Base-by-base conservation (phyloP, 352 stramenopile species). In the Phytophthora foliorum region DNA sequence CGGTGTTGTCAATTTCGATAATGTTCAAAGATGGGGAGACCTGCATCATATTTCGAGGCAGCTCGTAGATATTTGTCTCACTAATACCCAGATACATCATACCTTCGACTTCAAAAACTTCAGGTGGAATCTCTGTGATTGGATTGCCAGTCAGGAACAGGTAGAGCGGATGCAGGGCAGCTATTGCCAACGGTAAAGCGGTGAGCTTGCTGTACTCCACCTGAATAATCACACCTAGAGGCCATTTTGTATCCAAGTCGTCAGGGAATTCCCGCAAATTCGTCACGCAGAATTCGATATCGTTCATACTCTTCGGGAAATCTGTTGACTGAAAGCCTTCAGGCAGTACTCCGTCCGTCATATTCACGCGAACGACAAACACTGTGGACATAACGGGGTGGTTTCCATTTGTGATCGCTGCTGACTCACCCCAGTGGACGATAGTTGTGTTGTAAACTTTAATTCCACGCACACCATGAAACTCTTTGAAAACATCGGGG, bases 401-500 rank as follows among this genome's bases (percentile, higher is more conserved):
- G 34, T 58, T 25, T 19, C 14, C 16, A 6, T 62, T 45, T 2
- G 44, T 65, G 17, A 81, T 29, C 13, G 65, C 75, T 0, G 76
- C 69, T 6, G 77, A 64, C 3, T 25, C 45, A 0, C n/a, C 16
- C 75, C 75, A 82, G 7, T 63, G 44, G 2, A 29, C 17, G 39
- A 83, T 52, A 3, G 67, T 78, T 21, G 59, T 69, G 45, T 83
- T 83, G 57, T 78, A 80, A 4, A 76, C 55, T 55, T 83, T 78
- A 24, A 83, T 24, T 1, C 63, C 72, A 16, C 63, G 62, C 6
- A 83, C 42, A 13, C 67, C 67, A 4, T 27, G 29, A 25, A 80
- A 80, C 6, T 42, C 21, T 4, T 57, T 46, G 4, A 83, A 39
- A 13, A 44, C 32, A 11, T 46, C 2, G 1, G 70, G 63, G 4